Base-by-base conservation (phyloP, 2,329 filamentous ascomycete genomes). In the Xylariaceae sp. region DNA sequence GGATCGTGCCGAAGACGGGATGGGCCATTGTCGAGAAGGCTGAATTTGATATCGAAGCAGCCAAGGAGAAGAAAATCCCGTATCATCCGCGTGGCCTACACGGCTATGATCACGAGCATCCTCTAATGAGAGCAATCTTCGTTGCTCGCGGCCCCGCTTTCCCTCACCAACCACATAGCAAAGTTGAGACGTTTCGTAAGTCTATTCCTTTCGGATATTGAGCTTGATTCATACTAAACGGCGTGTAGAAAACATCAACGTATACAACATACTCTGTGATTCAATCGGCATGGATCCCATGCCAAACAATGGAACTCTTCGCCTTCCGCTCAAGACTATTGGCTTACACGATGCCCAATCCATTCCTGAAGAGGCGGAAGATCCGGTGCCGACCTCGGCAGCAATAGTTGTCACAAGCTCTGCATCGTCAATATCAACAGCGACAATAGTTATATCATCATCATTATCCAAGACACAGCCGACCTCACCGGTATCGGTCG, bases 101-200 rank as follows among this genome's bases (percentile, higher is more conserved):
- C 66, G 94, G 94, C 1, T 99, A 97, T 66, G 94, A 99, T 67
- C 87, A 96, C 63, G 87, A 96, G 64, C 87, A 99, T 67, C 92
- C 93, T 0, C 76, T 99, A 42, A 99, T 99, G 94, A 79, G 94
- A 38, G 93, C 94, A 0, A 95, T 99, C 41, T 99, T 99, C 63
- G 79, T 97, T 45, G 94, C 94, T 1, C 79, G 90, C 38, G 94
- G 94, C 0, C 94, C 94, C 4, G 92, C 93, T 0, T 99, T 99
- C 66, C 89, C 90, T 0, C 92, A 97, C 63, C 74, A 81, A 38
- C 84, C 89, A 0, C 92, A 94, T 62, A 95, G 89, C 69, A 82
- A 85, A 57, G 71, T 97, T 31, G 83, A 89, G 31, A 76, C 79
- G 3, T 97, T 97, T 68, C 92, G 89, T 92, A 81, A 82, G 88